These are phyloP conservation scores for Galeopsis tetrahit DNA, from an alignment of 257 asterid genomes.

Conservation along the genomic window DNA sequence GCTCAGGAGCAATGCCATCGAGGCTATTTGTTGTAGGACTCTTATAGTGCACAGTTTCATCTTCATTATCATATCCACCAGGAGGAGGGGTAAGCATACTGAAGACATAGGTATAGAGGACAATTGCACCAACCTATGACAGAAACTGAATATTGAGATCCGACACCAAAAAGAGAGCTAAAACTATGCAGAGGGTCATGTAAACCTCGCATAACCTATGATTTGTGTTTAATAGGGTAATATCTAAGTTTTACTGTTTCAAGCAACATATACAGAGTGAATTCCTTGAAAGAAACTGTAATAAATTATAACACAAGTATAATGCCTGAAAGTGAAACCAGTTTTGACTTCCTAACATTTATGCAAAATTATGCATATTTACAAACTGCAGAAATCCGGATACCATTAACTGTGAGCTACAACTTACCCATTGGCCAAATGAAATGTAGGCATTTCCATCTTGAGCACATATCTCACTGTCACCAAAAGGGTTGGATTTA, in stretches of 20 bases:
- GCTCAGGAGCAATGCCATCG: conserved; percentile 49
- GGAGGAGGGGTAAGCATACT: conserved; percentile 95
- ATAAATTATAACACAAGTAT: conserved; percentile 24
- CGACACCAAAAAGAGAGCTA: conserved; percentile 5
- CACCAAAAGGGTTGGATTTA: conserved; percentile 91
- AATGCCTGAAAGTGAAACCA: conserved; percentile 12
- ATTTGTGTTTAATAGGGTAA: conserved; percentile 6
- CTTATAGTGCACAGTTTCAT: conserved; percentile 53
- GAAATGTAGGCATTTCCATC: conserved; percentile 99
- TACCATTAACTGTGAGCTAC: conserved; percentile 23
- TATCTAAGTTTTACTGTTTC: conserved; percentile 15
- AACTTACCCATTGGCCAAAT: conserved; percentile 97
- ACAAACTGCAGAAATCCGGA: conserved; percentile 20
- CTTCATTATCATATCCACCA: conserved; percentile 76
- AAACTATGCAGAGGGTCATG: conserved; percentile 11
- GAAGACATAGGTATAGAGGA: conserved; percentile 91
- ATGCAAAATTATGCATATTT: neutral
- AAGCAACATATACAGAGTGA: conserved; percentile 15
- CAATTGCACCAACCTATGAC: conserved; percentile 93
- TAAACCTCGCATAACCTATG: conserved; percentile 15
- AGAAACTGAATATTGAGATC: conserved; percentile 31
- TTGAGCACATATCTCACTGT: conserved; percentile 67
- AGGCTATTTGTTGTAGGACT: conserved; percentile 43
- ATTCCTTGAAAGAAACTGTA: conserved; percentile 16
- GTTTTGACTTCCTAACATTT: conserved; percentile 18